phyloP scores from a whole-genome alignment of 2,329 filamentous ascomycete genomes.

The Diplodia seriata region DNA sequence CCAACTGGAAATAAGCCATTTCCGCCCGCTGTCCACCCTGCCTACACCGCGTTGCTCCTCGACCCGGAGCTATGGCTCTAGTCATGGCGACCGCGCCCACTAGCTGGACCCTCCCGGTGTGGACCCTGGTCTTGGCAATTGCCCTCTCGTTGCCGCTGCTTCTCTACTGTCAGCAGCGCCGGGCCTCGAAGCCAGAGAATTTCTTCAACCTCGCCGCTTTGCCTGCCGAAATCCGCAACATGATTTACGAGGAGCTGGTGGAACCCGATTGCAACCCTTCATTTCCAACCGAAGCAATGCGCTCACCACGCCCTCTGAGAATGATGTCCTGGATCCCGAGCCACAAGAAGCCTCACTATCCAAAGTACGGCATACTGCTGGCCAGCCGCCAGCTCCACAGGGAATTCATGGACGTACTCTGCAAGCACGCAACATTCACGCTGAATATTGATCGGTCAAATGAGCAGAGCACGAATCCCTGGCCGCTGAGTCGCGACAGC shows the following conservation, averaged over 20 bases:
- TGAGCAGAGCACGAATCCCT: constrained; percentile 39
- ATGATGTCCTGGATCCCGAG: constrained; percentile 6
- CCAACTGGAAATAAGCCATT: background rate
- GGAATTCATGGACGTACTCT: constrained; percentile 46
- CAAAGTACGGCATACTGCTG: constrained; percentile 37
- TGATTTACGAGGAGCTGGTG: constrained; percentile 35
- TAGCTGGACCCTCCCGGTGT: constrained; percentile 17
- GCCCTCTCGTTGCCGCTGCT: constrained; percentile 32
- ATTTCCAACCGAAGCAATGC: constrained; percentile 24
- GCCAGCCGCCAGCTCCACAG: constrained; percentile 44
- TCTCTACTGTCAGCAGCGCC: constrained; percentile 6
- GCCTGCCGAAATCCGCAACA: constrained; percentile 34
- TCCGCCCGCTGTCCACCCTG: background rate
- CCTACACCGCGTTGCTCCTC: background rate
- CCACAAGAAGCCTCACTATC: constrained; percentile 7
- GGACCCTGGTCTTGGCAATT: constrained; percentile 21
- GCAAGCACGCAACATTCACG: constrained; percentile 42
- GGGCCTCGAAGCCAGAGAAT: constrained; percentile 17
- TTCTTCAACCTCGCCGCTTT: constrained; percentile 33
- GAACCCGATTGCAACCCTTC: constrained; percentile 15
- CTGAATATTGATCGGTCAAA: constrained; percentile 45
- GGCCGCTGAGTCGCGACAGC: constrained; percentile 40
- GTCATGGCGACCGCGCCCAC: constrained; percentile 5
- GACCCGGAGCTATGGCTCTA: background rate
- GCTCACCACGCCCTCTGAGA: constrained; percentile 1